Conservation (phyloP, 1,284 basidiomycete species). For the Moesziomyces sp. region DNA sequence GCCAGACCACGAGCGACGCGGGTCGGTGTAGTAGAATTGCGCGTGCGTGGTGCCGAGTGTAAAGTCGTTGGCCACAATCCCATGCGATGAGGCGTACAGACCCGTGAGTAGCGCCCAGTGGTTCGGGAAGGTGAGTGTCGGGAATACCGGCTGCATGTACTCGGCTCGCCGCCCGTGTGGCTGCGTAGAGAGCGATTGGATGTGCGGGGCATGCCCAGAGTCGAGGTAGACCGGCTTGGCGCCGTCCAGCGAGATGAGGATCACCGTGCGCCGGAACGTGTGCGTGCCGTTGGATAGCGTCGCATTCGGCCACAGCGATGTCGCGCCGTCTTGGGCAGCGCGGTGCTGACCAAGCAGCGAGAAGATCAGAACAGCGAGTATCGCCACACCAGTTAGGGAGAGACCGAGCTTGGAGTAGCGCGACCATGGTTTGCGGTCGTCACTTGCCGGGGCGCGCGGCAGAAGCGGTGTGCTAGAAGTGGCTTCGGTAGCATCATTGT, state of each 20-base stretch:
- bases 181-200: conserved; percentile 65
- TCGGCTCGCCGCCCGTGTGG: conserved; percentile 6
- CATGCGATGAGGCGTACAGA: conserved; percentile 71
- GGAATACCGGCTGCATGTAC: conserved; percentile 82
- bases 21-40: conserved; percentile 54
- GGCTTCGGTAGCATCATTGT: neutral
- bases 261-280: conserved; percentile 73
- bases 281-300: conserved; percentile 45
- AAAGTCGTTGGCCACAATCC: conserved; percentile 91
- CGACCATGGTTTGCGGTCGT: neutral
- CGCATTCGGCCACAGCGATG: conserved; percentile 11
- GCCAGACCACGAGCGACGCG: conserved; percentile 34
- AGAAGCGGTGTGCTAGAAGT: conserved; percentile 13
- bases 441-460: neutral
- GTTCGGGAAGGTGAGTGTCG: conserved; percentile 83
- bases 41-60: conserved; percentile 62
- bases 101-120: conserved; percentile 70
- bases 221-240: conserved; percentile 86
- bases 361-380: conserved; percentile 4
- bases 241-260: conserved; percentile 87
- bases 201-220: conserved; percentile 80
- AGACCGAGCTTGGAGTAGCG: conserved; percentile 8
- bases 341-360: conserved; percentile 2
- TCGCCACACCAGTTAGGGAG: conserved; percentile 5
- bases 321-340: neutral